Evolutionary conservation across 352 stramenopile genomes (phyloP), one percentile per base, ranked within the genome.

Genomic region (Phytophthora capsici): DNA sequence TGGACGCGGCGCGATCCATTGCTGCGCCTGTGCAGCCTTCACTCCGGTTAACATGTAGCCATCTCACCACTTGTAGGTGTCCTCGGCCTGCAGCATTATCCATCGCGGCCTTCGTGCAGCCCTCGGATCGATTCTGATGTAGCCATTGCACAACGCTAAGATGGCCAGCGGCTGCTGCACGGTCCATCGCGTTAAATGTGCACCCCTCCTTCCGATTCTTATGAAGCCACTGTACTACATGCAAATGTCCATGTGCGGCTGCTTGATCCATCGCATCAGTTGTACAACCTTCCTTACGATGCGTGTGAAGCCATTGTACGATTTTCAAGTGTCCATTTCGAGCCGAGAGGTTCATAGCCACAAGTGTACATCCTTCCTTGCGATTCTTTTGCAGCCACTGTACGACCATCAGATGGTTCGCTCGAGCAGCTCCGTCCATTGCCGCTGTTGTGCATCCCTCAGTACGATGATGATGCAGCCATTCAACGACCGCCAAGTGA

Each of bases 351-450:
- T 72, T 73, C 68, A 80, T 80, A 8, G 71, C 71, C 9, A 34
- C 57, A 17, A 50, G 16, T 1, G 71, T 70, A 9, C 68, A 77
- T 0, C 63, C 68, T 25, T 77, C 68, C 5, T 57, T 65, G 2
- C 68, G 68, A 19, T 73, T 68, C 14, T 47, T 36, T 13, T 79
- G 67, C n/a, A 79, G 19, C 71, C 71, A 79, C n/a, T 69, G 26
- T 1, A 79, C 63, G 2, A 76, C 51, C 3, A 67, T 28, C 4
- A 79, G 19, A 49, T 79, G 63, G 16, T 75, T 74, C 25, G 45
- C 48, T 6, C 53, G 58, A 6, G 63, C 67, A 3, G 67, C 67
- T 13, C 59, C 63, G 19, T 74, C 63, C 67, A 79, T 76, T 14
- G 71, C 71, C 43, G 62, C 66, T 17, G 66, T 73, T n/a, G 66